A percentile compares a stretch with the other conserved stretches of the same genome.
These are phyloP conservation scores for Knoxdaviesia proteae DNA, from an alignment of 2,329 filamentous ascomycete genomes.

Conservation along the genomic window DNA sequence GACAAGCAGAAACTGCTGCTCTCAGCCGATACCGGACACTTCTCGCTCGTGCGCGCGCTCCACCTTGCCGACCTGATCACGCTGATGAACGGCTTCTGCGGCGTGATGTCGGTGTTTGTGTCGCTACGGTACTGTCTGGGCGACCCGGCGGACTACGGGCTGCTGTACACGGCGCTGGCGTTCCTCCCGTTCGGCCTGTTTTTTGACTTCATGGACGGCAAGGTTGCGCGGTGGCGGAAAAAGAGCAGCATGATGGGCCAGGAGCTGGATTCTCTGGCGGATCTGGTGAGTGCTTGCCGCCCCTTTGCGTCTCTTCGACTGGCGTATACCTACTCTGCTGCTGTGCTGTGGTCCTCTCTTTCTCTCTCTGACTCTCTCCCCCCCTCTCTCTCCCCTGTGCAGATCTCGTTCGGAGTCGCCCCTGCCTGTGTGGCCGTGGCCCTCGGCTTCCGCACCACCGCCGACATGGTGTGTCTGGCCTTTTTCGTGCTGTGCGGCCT, in stretches of 20 bases:
- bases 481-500: slow-evolving; percentile 93
- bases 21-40: slow-evolving; percentile 50
- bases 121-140: slow-evolving; percentile 83
- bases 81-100: slow-evolving; percentile 66
- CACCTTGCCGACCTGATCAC: slow-evolving; percentile 73
- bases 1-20: slow-evolving; percentile 63
- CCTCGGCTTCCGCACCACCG: slow-evolving; percentile 62
- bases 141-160: slow-evolving; percentile 39
- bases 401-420: slow-evolving; percentile 92
- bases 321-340: too few relatives aligned
- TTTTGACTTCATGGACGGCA: slow-evolving; percentile 96
- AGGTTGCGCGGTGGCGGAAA: slow-evolving; percentile 85
- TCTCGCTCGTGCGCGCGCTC: slow-evolving; percentile 45
- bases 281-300: slow-evolving; percentile 43
- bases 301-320: background rate
- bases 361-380: background rate
- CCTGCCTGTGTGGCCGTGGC: slow-evolving; percentile 76
- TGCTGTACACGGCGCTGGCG: slow-evolving; percentile 63
- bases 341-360: slow-evolving; percentile 8
- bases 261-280: slow-evolving; percentile 86
- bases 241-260: slow-evolving; percentile 98
- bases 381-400: background rate
- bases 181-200: slow-evolving; percentile 88
- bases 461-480: slow-evolving; percentile 61
- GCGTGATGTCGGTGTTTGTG: slow-evolving; percentile 87